Evolutionary conservation across 805 yeast genomes (phyloP).

Genomic region (Candida xiaguanensis): DNA sequence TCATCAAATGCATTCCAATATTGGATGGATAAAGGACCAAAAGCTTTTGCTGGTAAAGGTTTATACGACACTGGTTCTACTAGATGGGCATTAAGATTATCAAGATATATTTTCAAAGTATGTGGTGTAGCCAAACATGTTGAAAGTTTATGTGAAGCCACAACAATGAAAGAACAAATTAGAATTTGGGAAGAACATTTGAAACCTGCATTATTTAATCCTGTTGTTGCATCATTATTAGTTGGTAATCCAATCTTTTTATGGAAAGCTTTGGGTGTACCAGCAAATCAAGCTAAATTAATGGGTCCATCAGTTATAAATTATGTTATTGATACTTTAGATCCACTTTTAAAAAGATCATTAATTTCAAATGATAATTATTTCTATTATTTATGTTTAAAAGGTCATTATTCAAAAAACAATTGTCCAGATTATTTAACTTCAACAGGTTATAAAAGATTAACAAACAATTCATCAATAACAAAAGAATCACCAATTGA

Average conservation of each 20-base stretch:
- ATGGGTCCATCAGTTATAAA: slow-evolving; percentile 70
- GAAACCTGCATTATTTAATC: slow-evolving; percentile 69
- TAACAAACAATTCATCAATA: slow-evolving; percentile 29
- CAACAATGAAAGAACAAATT: slow-evolving; percentile 58
- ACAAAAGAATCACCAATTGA: slow-evolving; percentile 50
- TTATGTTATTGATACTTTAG: slow-evolving; percentile 74
- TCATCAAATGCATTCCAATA: slow-evolving; percentile 80
- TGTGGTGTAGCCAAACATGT: slow-evolving; percentile 53
- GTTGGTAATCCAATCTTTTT: slow-evolving; percentile 82
- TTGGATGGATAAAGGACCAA: slow-evolving; percentile 65
- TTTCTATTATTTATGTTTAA: slow-evolving; percentile 68
- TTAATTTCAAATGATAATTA: slow-evolving; percentile 69
- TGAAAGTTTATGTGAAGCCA: slow-evolving; percentile 52
- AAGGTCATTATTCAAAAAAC: slow-evolving; percentile 53
- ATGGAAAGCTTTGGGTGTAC: slow-evolving; percentile 91
- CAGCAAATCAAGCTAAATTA: slow-evolving; percentile 77
- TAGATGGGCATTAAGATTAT: slow-evolving; percentile 78
- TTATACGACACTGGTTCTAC: slow-evolving; percentile 81
- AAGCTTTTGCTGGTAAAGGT: slow-evolving; percentile 62
- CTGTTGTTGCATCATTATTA: slow-evolving; percentile 59
- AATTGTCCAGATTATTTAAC: slow-evolving; percentile 80
- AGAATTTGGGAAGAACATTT: slow-evolving; percentile 59
- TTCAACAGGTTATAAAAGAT: slow-evolving; percentile 49
- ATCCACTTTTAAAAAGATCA: slow-evolving; percentile 65
- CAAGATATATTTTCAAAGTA: slow-evolving; percentile 53